Evolutionary conservation across 306 rosid genomes (phyloP), one percentile per base, ranked within the genome.

Genomic region (Hylodesmum podocarpum): DNA sequence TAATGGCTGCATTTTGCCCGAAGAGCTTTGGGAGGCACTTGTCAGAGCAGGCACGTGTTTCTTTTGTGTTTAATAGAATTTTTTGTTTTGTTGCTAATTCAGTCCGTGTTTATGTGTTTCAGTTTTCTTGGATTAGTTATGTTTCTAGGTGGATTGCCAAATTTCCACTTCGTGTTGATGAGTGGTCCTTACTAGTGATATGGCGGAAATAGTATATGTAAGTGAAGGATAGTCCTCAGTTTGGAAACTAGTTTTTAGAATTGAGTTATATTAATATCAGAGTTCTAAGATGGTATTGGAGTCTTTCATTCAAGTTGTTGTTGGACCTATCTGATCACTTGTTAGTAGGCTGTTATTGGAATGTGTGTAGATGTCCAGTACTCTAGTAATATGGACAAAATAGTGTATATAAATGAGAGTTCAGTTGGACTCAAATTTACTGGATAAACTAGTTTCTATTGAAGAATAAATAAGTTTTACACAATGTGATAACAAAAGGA

Each of bases 1-100:
- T 59, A 94, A 79, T 68, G 98, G 98, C 4, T 87, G 95, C 83
- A 94, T 94, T 86, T 67, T 92, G 44, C 98, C 98, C 0, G 98
- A 94, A 85, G 98, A 94, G 91, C 96, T 94, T 0, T 94, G 89
- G 94, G 98, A 94, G 77, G 98, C 98, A 11, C 97, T 94, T 65
- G 87, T 91, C 9, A 88, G 70, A 83, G 94, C 97, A 82, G 98
- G 98, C 78, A 69, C 21, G 85, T 81, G 12, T 61, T 46, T 22
- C 18, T 27, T 0, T 31, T 7, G 4, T 74, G 75, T 57, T 46
- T 9, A 22, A 10, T 10, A 4, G 5, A 21, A 21, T 51, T 46
- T 31, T 62, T 47, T 11, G 5, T 33, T 41, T 39, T 62, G 5
- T 47, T 55, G 4, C 36, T 24, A 40, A 41, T 65, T 43, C 18